Evolutionary conservation across 306 rosid species (phyloP).

Genomic region (Begonia loranthoides): DNA sequence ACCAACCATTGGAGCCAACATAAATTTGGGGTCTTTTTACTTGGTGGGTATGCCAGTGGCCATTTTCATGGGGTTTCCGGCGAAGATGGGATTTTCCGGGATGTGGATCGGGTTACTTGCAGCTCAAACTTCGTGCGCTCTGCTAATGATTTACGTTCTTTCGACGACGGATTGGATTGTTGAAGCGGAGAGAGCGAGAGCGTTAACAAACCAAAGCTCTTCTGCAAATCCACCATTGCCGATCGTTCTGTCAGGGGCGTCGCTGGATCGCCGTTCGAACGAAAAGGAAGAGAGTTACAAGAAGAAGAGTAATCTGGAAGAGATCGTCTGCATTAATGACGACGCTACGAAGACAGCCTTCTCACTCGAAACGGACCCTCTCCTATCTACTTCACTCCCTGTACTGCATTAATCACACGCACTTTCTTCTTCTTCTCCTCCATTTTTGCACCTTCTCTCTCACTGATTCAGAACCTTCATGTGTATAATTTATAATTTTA

Average conservation of each 20-base stretch:
- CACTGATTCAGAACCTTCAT: background rate
- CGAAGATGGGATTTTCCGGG: slow-evolving; percentile 60
- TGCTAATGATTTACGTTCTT: slow-evolving; percentile 67
- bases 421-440: background rate
- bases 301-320: slow-evolving; percentile 18
- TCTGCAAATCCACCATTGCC: slow-evolving; percentile 11
- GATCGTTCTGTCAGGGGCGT: slow-evolving; percentile 4
- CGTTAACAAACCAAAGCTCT: slow-evolving; percentile 28
- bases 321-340: slow-evolving; percentile 25
- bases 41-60: slow-evolving; percentile 89
- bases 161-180: slow-evolving; percentile 62
- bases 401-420: too few relatives aligned
- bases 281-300: slow-evolving; percentile 2
- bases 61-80: slow-evolving; percentile 44
- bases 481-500: background rate
- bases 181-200: slow-evolving; percentile 40
- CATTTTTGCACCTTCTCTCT: background rate
- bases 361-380: slow-evolving; percentile 54
- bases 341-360: slow-evolving; percentile 9
- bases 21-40: slow-evolving; percentile 81
- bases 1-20: slow-evolving; percentile 74
- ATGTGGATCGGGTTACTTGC: slow-evolving; percentile 96
- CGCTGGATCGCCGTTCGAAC: background rate
- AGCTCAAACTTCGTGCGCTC: slow-evolving; percentile 75
- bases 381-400: slow-evolving; percentile 8